Percentiles rank a stretch among this genome's conserved stretches.
Evolutionary conservation across 202 grass and related monocot genomes (phyloP).

Genomic region (Zoysia matrella): DNA sequence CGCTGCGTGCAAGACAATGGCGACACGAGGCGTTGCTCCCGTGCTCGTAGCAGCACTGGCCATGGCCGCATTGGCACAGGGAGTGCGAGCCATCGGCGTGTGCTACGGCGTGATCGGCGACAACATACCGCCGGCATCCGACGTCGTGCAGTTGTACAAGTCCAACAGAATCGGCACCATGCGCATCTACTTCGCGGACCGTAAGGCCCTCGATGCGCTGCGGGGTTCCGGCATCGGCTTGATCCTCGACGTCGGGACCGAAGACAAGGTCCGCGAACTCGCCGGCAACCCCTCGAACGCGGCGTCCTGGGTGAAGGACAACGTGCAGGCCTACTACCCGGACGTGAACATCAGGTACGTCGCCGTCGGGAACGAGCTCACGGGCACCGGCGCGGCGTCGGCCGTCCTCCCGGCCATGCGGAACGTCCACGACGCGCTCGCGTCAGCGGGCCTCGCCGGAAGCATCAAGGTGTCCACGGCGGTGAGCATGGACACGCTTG

Average conservation of each 20-base stretch:
- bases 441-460: constrained; percentile 11
- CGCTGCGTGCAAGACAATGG: not conserved
- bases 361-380: constrained; percentile 67
- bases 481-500: constrained; percentile 19
- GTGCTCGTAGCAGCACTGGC: constrained; percentile 11
- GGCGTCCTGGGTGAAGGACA: constrained; percentile 46
- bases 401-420: constrained; percentile 58
- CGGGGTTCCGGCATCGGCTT: constrained; percentile 46
- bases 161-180: too few species aligned
- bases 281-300: constrained; percentile 27
- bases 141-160: too few species aligned
- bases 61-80: not conserved
- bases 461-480: constrained; percentile 67
- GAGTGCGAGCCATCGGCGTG: not conserved
- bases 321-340: constrained; percentile 49
- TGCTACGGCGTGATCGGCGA: too few species aligned
- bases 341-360: constrained; percentile 55
- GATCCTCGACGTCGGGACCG: constrained; percentile 49
- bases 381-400: not conserved
- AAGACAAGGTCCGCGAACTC: constrained; percentile 5
- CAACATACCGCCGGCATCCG: too few species aligned
- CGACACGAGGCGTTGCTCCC: not conserved
- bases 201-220: constrained; percentile 35
- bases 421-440: constrained; percentile 50
- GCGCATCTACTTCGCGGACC: constrained; percentile 33